Percentiles rank a stretch among this genome's conserved stretches.
phyloP scores from a whole-genome alignment of 78 protist genomes.

The Dictyostelium intermedium region DNA sequence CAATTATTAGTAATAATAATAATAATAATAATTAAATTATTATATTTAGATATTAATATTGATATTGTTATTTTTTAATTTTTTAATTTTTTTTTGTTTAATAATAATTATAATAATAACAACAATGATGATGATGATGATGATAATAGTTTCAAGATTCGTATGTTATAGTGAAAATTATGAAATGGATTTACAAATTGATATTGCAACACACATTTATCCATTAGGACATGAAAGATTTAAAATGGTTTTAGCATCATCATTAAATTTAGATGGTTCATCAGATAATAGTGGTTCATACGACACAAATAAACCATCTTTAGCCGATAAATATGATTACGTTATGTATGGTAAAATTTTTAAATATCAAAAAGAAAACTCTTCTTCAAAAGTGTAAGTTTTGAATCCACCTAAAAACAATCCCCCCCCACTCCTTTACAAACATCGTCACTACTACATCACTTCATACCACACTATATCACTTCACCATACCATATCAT shows the following conservation, averaged over 20 bases:
- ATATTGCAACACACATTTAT: conserved; percentile 90
- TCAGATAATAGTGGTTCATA: conserved; percentile 50
- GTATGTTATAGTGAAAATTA: conserved; percentile 82
- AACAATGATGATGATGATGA: too few relatives aligned
- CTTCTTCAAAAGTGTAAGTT: conserved; percentile 80
- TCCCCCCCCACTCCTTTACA: too few relatives aligned
- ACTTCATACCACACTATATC: too few relatives aligned
- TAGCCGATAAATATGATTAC: conserved; percentile 90
- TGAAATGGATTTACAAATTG: conserved; percentile 88
- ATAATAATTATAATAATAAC: too few relatives aligned
- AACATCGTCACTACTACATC: too few relatives aligned
- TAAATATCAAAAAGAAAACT: conserved; percentile 85
- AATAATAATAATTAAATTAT: background rate
- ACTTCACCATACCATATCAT: background rate
- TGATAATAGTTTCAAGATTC: conserved; percentile 86
- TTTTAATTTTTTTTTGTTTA: background rate
- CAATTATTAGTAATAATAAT: too few relatives aligned
- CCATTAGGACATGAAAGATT: conserved; percentile 88
- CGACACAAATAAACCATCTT: conserved; percentile 59
- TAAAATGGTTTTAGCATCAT: conserved; percentile 84
- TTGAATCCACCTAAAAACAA: too few relatives aligned
- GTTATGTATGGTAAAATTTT: conserved; percentile 94
- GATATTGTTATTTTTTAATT: too few relatives aligned
- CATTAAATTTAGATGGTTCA: conserved; percentile 85
- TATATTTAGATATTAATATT: background rate